These are phyloP conservation scores for Strobilomyces dryophilus DNA, from an alignment of 768 basidiomycete species.

Conservation along the genomic window DNA sequence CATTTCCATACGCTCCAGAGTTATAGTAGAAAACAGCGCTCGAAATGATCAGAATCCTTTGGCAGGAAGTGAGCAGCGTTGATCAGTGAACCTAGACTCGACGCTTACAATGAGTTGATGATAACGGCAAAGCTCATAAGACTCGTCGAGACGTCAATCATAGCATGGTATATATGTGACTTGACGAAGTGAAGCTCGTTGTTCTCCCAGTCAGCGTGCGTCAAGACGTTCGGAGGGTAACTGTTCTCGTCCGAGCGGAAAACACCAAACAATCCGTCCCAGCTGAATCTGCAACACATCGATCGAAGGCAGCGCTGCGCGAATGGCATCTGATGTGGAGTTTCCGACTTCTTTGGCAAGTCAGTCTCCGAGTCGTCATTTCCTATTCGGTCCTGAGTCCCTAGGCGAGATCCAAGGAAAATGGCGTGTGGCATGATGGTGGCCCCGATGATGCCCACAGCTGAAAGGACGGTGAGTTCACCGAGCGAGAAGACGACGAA, in stretches of 20 bases:
- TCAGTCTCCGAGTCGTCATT: constrained; percentile 18
- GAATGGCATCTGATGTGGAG: constrained; percentile 19
- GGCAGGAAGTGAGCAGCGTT: not conserved
- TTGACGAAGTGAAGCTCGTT: constrained; percentile 51
- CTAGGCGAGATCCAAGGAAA: constrained; percentile 84
- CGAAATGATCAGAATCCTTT: constrained; percentile 77
- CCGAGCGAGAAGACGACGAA: constrained; percentile 6
- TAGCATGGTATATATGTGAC: constrained; percentile 62
- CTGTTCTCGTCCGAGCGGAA: constrained; percentile 18
- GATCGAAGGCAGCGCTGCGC: constrained; percentile 12
- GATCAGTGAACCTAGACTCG: not conserved
- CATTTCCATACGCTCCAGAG: constrained; percentile 35
- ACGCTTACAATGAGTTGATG: constrained; percentile 75
- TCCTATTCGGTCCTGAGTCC: constrained; percentile 72
- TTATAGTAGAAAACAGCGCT: constrained; percentile 75
- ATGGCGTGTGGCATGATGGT: constrained; percentile 94
- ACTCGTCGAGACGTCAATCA: constrained; percentile 61
- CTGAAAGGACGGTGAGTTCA: constrained; percentile 30
- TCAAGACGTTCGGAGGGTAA: constrained; percentile 29
- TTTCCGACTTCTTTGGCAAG: constrained; percentile 12
- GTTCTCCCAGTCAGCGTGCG: constrained; percentile 55
- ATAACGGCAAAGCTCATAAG: constrained; percentile 82
- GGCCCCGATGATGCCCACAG: constrained; percentile 73
- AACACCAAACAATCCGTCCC: constrained; percentile 23
- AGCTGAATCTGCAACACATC: constrained; percentile 4